phyloP scores from a whole-genome alignment of 2,329 filamentous ascomycete species.

The Biscogniauxia sp. region DNA sequence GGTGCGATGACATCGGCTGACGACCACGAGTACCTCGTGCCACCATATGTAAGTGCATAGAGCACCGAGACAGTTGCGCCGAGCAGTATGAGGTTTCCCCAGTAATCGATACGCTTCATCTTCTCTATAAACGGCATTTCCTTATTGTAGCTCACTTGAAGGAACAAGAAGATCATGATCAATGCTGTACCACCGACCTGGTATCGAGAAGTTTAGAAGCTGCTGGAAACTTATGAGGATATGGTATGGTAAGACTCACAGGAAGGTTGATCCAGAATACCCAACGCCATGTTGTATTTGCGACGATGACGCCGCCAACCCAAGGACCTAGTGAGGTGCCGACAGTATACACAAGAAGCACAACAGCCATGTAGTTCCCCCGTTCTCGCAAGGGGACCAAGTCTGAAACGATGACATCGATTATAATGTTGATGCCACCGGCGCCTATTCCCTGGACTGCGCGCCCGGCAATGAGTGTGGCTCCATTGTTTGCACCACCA shows the following conservation, averaged over 20 bases:
- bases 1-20: slow-evolving; percentile 1
- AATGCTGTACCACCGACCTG: slow-evolving; percentile 6
- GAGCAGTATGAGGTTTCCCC: neutral
- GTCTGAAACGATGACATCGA: slow-evolving; percentile 34
- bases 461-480: slow-evolving; percentile 16
- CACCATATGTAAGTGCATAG: neutral
- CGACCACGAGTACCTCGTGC: slow-evolving; percentile 4
- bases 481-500: slow-evolving; percentile 43
- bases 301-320: slow-evolving; percentile 21
- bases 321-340: slow-evolving; percentile 33
- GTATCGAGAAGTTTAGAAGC: too few relatives aligned
- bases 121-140: neutral
- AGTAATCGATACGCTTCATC: neutral
- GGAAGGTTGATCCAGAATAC: slow-evolving; percentile 36
- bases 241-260: slow-evolving; percentile 3
- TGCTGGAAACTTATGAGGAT: too few relatives aligned
- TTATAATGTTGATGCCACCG: slow-evolving; percentile 13
- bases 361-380: slow-evolving; percentile 37
- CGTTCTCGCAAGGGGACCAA: slow-evolving; percentile 45
- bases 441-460: slow-evolving; percentile 14
- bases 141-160: slow-evolving; percentile 22
- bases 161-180: slow-evolving; percentile 9
- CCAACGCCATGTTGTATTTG: slow-evolving; percentile 36
- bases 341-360: slow-evolving; percentile 32
- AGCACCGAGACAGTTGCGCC: neutral